These are phyloP conservation scores for Aegilops umbellulata DNA, from an alignment of 176 grass and related monocot genomes.

Conservation along the genomic window DNA sequence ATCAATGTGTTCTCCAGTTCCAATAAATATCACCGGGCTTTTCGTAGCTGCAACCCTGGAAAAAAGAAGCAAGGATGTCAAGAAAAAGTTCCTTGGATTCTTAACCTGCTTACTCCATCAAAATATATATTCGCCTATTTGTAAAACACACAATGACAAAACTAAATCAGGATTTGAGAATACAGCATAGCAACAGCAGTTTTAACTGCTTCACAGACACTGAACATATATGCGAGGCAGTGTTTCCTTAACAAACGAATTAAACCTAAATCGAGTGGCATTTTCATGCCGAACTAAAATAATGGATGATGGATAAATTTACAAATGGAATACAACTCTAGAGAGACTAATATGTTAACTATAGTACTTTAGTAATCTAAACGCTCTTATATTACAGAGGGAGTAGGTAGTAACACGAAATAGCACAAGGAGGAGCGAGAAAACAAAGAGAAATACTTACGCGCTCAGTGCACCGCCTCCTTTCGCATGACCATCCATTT, in stretches of 20 bases:
- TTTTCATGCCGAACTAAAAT: not conserved
- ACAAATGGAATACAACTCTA: not conserved
- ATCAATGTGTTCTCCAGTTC: slow-evolving; percentile 81
- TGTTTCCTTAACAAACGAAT: no score
- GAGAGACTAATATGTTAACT: not conserved
- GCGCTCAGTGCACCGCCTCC: slow-evolving; percentile 87
- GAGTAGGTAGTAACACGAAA: not conserved
- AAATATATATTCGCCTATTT: not conserved
- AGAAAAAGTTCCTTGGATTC: not conserved
- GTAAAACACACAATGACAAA: not conserved
- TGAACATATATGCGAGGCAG: not conserved
- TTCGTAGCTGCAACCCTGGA: slow-evolving; percentile 84
- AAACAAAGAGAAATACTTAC: slow-evolving; percentile 41
- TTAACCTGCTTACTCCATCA: not conserved
- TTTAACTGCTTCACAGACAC: not conserved
- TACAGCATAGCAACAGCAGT: not conserved
- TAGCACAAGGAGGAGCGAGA: not conserved
- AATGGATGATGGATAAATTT: slow-evolving; percentile 7
- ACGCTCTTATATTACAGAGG: no score
- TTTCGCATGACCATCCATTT: slow-evolving; percentile 81
- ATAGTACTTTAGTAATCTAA: no score
- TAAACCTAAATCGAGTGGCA: not conserved
- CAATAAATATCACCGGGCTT: slow-evolving; percentile 89
- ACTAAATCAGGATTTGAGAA: not conserved
- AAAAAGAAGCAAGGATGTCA: not conserved